Evolutionary conservation across 257 asterid genomes (phyloP), one percentile per base, ranked within the genome.

Genomic region (Nicotiana sylvestris): DNA sequence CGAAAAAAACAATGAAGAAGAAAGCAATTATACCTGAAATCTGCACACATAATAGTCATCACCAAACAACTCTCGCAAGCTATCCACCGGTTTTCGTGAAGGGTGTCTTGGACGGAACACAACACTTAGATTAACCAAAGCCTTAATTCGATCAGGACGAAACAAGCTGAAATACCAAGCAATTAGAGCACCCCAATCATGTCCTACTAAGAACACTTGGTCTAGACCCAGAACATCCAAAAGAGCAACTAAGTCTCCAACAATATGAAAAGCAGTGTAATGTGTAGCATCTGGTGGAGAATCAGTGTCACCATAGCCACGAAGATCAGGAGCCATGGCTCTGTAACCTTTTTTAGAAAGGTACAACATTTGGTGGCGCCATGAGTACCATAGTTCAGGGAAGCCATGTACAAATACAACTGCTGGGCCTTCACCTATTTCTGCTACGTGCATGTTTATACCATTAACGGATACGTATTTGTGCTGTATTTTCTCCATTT

Each of bases 341-440:
- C 97, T 91, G 89, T 89, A 93, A 70, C 98, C 98, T 67, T 70
- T 83, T 70, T 91, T 81, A 2, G 97, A 86, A 16, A 94, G 94
- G 82, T 49, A 83, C 1, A 92, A 79, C 93, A 94, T 88, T 89
- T 94, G 98, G 87, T 93, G 95, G 81, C 98, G 97, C 97, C 98
- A 91, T 33, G 98, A 25, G 88, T 94, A 94, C 98, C 98, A 93
- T 37, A 93, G 94, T 84, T 93, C 97, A 15, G 98, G 98, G 91
- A 94, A 94, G 60, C 98, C 97, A 81, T 94, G 98, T 87, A 94
- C 90, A 90, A 93, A 87, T 1, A 94, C 82, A 58, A 94, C 83
- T 78, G 92, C 85, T 49, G 97, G 97, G 64, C 97, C 97, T 3
- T 84, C 77, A 49, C 95, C 97, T 43, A 91, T 85, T 53, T 94